Evolutionary conservation across 768 basidiomycete genomes (phyloP).

Genomic region (Austroboletus festivus): DNA sequence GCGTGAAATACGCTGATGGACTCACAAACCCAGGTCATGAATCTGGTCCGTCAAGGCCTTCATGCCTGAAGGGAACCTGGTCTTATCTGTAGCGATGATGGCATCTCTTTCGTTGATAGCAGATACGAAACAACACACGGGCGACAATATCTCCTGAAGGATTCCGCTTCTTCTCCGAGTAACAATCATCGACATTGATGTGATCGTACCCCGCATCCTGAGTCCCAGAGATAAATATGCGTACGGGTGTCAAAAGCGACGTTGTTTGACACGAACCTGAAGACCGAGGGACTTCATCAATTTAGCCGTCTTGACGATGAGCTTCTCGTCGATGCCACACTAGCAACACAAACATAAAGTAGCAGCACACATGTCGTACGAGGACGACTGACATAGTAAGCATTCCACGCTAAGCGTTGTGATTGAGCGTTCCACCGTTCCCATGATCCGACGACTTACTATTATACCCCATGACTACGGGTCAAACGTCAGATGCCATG

Average conservation of each 20-base stretch:
- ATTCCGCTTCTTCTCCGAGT: conserved; percentile 54
- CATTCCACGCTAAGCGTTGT: conserved; percentile 57
- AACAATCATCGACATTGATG: conserved; percentile 65
- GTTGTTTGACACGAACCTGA: conserved; percentile 33
- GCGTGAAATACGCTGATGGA: conserved; percentile 1
- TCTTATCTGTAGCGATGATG: conserved; percentile 38
- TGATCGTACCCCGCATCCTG: conserved; percentile 58
- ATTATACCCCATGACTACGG: conserved; percentile 59
- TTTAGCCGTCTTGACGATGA: conserved; percentile 47
- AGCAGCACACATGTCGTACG: conserved; percentile 37
- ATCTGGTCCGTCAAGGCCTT: conserved; percentile 52
- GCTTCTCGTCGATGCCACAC: conserved; percentile 57
- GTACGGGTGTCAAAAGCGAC: neutral
- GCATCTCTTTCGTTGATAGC: neutral
- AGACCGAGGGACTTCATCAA: conserved; percentile 53
- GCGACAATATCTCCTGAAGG: conserved; percentile 53
- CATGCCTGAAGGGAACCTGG: conserved; percentile 58
- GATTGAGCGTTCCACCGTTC: conserved; percentile 4
- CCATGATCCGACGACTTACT: conserved; percentile 37
- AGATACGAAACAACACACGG: conserved; percentile 29
- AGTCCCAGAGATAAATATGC: neutral
- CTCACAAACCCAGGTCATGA: conserved; percentile 56
- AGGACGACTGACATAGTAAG: no score
- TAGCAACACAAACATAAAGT: conserved; percentile 18
- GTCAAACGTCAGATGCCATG: neutral